phyloP scores from a whole-genome alignment of 768 basidiomycete genomes.

The Suillus variegatus region DNA sequence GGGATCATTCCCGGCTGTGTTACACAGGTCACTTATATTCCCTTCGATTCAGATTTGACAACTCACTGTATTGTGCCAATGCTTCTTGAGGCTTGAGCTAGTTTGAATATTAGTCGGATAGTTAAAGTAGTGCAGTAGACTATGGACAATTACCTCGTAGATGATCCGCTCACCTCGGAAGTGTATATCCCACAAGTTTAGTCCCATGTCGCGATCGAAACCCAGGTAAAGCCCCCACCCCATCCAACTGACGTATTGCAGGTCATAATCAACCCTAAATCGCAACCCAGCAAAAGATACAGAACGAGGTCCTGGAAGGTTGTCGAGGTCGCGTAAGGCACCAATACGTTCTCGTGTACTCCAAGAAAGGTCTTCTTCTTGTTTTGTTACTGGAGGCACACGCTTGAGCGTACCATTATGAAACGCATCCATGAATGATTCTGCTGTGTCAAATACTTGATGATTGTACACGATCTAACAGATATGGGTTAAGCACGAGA shows the following conservation, averaged over 20 bases:
- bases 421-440: slow-evolving; percentile 55
- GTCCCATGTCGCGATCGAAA: slow-evolving; percentile 70
- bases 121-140: background rate
- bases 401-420: slow-evolving; percentile 52
- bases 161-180: slow-evolving; percentile 61
- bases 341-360: slow-evolving; percentile 44
- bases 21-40: slow-evolving; percentile 4
- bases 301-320: slow-evolving; percentile 63
- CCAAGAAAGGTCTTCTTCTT: slow-evolving; percentile 42
- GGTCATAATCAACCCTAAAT: slow-evolving; percentile 52
- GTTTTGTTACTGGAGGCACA: slow-evolving; percentile 33
- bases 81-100: slow-evolving; percentile 65
- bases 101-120: background rate
- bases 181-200: slow-evolving; percentile 61
- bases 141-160: slow-evolving; percentile 50
- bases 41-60: background rate
- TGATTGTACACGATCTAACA: slow-evolving; percentile 58
- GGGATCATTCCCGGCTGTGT: slow-evolving; percentile 58
- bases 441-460: slow-evolving; percentile 50
- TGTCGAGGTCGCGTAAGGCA: slow-evolving; percentile 52
- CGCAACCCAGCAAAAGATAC: slow-evolving; percentile 62
- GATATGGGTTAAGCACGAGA: background rate
- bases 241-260: slow-evolving; percentile 65
- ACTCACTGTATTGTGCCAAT: slow-evolving; percentile 55
- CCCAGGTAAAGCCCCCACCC: slow-evolving; percentile 62